A percentile compares a stretch with the other conserved stretches of the same genome.
Conservation (phyloP, 2,329 filamentous ascomycete genomes). For the Capronia americana region DNA sequence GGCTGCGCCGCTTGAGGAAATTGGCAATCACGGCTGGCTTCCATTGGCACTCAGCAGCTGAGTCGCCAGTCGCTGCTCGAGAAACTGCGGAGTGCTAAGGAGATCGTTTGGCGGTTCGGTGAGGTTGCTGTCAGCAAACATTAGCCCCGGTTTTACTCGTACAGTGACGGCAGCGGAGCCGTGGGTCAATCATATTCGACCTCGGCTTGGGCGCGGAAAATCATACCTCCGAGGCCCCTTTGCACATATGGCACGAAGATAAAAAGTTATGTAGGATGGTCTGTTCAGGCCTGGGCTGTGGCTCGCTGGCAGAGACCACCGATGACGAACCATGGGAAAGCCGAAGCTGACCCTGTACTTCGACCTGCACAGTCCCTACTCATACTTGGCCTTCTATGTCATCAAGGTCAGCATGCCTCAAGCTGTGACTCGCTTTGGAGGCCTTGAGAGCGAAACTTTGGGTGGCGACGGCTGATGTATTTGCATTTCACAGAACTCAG, state of each 20-base stretch:
- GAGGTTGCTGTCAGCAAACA: slow-evolving; percentile 8
- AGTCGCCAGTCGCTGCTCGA: background rate
- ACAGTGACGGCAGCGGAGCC: background rate
- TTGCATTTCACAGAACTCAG: slow-evolving; percentile 55
- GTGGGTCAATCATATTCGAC: background rate
- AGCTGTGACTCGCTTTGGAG: background rate
- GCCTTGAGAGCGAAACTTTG: background rate
- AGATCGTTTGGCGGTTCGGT: background rate
- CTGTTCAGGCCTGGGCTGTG: background rate
- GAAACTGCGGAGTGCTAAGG: background rate
- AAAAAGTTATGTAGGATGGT: background rate
- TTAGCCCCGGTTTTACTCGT: background rate
- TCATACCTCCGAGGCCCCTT: background rate
- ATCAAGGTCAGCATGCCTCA: slow-evolving; percentile 53
- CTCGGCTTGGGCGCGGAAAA: slow-evolving; percentile 6
- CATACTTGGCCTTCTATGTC: slow-evolving; percentile 64
- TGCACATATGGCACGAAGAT: background rate
- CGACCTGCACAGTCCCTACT: slow-evolving; percentile 66
- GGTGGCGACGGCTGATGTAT: background rate
- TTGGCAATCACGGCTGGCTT: background rate
- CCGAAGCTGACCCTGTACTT: slow-evolving; percentile 63
- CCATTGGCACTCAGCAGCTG: background rate
- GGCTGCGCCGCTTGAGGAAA: background rate
- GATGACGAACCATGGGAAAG: slow-evolving; percentile 48
- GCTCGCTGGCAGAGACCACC: background rate